Evolutionary conservation across 108 stramenopile species (phyloP).

Genomic region (Bacterosira constricta): DNA sequence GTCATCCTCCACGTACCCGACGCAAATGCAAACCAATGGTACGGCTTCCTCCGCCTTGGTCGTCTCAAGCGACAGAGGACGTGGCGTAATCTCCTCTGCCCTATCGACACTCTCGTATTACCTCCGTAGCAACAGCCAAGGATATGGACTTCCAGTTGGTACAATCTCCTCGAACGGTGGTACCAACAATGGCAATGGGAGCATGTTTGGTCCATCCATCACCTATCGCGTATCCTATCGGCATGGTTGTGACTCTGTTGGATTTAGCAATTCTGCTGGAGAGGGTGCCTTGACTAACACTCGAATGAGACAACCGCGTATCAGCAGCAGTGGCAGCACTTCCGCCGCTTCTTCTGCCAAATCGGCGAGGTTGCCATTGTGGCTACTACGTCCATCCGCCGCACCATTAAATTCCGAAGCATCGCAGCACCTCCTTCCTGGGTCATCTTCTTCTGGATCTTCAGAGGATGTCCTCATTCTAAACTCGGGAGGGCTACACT

Average conservation of each 20-base stretch:
- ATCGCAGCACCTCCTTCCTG: constrained; percentile 65
- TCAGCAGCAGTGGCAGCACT: constrained; percentile 1
- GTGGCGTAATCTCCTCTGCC: constrained; percentile 45
- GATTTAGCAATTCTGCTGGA: constrained; percentile 71
- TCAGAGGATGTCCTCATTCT: constrained; percentile 52
- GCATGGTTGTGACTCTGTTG: constrained; percentile 51
- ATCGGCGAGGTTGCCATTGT: constrained; percentile 70
- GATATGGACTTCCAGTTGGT: constrained; percentile 21
- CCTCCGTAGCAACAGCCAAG: constrained; percentile 46
- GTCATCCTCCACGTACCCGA: background rate
- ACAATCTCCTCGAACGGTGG: too few relatives aligned
- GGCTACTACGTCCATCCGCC: constrained; percentile 68
- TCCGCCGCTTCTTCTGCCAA: constrained; percentile 20
- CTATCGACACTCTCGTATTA: constrained; percentile 40
- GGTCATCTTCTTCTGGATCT: constrained; percentile 7
- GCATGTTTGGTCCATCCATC: constrained; percentile 19
- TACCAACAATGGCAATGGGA: too few relatives aligned
- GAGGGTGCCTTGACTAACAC: constrained; percentile 20
- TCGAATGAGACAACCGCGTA: constrained; percentile 2
- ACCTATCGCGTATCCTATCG: constrained; percentile 40
- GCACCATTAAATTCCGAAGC: constrained; percentile 67
- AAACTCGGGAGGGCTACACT: constrained; percentile 82
- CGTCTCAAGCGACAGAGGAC: constrained; percentile 24
- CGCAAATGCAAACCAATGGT: background rate
- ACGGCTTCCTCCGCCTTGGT: constrained; percentile 30